Percentiles rank a stretch among this genome's conserved stretches.
These are phyloP conservation scores for Pseudogymnoascus destructans DNA, from an alignment of 2,329 filamentous ascomycete genomes.

Conservation along the genomic window DNA sequence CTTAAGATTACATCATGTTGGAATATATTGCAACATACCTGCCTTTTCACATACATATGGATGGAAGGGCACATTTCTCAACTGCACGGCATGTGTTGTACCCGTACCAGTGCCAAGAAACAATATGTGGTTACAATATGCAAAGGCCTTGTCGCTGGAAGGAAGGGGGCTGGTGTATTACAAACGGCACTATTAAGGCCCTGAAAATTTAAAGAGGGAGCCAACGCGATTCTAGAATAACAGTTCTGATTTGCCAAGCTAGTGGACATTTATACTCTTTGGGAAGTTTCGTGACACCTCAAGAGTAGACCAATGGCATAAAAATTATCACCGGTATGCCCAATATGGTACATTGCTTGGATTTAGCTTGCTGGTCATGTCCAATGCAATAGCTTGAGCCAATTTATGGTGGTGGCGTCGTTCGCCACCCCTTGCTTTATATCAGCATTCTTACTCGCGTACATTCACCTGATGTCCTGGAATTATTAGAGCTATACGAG, in stretches of 20 bases:
- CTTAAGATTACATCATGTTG: background rate
- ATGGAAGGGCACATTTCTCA: background rate
- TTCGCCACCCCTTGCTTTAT: background rate
- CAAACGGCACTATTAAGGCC: background rate
- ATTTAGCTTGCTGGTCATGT: too few species aligned
- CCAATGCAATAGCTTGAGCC: background rate
- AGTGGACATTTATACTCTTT: background rate
- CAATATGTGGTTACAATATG: background rate
- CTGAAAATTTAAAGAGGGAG: background rate
- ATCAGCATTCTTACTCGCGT: background rate
- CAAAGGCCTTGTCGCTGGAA: background rate
- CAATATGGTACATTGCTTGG: background rate
- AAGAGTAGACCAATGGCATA: background rate
- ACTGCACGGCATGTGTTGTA: background rate
- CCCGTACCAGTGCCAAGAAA: background rate
- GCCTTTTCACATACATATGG: too few species aligned
- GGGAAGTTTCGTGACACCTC: background rate
- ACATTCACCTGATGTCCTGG: background rate
- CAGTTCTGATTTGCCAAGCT: background rate
- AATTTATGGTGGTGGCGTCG: background rate
- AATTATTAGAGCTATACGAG: background rate
- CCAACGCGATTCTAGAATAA: background rate
- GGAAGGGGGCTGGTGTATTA: background rate
- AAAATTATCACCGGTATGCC: background rate
- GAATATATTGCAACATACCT: background rate